Percentiles rank a stretch among this genome's conserved stretches.
Conservation (phyloP, 2,329 filamentous ascomycete genomes). For the Fusarium chuoi region DNA sequence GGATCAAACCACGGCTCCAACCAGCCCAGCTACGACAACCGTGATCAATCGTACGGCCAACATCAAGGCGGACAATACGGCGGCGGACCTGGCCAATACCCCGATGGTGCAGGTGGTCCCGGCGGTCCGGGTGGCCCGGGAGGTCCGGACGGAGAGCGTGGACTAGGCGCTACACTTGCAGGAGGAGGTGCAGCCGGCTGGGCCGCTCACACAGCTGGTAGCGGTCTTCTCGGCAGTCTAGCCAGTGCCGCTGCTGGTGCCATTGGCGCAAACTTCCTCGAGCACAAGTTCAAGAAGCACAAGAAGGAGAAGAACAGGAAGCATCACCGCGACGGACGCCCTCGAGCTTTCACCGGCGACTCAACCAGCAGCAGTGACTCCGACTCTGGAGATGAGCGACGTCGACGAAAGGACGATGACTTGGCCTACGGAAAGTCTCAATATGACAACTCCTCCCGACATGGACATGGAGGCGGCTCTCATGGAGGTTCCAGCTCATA, state of each 20-base stretch:
- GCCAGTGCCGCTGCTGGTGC: slow-evolving; percentile 61
- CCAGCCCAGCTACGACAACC: slow-evolving; percentile 31
- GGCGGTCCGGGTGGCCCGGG: slow-evolving; percentile 28
- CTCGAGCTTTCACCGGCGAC: slow-evolving; percentile 31
- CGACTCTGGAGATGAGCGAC: slow-evolving; percentile 35
- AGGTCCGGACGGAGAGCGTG: slow-evolving; percentile 54
- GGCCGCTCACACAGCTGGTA: slow-evolving; percentile 61
- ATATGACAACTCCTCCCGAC: slow-evolving; percentile 10
- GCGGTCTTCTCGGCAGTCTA: slow-evolving; percentile 59
- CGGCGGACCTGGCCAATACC: slow-evolving; percentile 22
- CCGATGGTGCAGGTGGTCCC: slow-evolving; percentile 2
- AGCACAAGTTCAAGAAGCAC: slow-evolving; percentile 51
- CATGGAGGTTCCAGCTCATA: background rate
- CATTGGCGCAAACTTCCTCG: slow-evolving; percentile 60
- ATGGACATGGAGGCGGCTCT: background rate
- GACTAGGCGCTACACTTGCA: slow-evolving; percentile 61
- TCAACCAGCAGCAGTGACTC: slow-evolving; percentile 43
- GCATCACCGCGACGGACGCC: slow-evolving; percentile 36
- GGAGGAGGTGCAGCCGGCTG: slow-evolving; percentile 62
- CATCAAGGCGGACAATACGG: slow-evolving; percentile 35
- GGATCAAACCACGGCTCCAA: slow-evolving; percentile 27
- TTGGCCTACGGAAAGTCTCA: slow-evolving; percentile 24
- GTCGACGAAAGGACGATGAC: slow-evolving; percentile 26
- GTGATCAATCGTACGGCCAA: slow-evolving; percentile 22
- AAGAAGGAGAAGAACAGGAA: slow-evolving; percentile 44